phyloP scores from a whole-genome alignment of 345 rosid genomes.

The Populus alba region DNA sequence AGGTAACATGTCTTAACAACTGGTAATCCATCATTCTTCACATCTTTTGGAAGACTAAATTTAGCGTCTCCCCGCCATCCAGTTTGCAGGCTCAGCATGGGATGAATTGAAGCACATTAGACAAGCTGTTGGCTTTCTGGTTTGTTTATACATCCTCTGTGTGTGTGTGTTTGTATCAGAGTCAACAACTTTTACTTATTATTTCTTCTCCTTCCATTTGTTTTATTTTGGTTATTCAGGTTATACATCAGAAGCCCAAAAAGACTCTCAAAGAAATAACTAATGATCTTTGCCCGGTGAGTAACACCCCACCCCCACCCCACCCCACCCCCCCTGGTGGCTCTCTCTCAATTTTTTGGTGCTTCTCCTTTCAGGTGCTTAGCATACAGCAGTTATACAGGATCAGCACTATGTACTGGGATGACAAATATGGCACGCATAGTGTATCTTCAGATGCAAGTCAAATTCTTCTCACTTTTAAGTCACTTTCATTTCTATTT shows the following conservation, averaged over 20 bases:
- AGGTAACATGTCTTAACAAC: constrained; percentile 42
- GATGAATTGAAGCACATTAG: constrained; percentile 92
- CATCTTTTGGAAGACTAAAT: constrained; percentile 5
- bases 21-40: constrained; percentile 1
- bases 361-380: constrained; percentile 54
- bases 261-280: constrained; percentile 80
- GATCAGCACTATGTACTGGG: constrained; percentile 97
- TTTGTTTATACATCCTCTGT: constrained; percentile 14
- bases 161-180: not conserved
- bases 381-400: constrained; percentile 94
- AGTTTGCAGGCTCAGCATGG: constrained; percentile 75
- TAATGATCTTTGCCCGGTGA: constrained; percentile 82
- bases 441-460: constrained; percentile 89
- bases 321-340: not conserved
- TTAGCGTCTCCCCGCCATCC: constrained; percentile 12
- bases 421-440: constrained; percentile 90
- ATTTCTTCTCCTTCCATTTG: not conserved
- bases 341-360: not conserved
- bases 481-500: not conserved
- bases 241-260: constrained; percentile 90
- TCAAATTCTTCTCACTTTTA: not conserved
- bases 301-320: not conserved
- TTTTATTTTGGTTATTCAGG: constrained; percentile 41
- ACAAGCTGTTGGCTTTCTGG: constrained; percentile 95
- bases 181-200: not conserved